A percentile compares a stretch with the other conserved stretches of the same genome.
phyloP scores from a whole-genome alignment of 352 stramenopile genomes.

The Phytopythium oedochilum region DNA sequence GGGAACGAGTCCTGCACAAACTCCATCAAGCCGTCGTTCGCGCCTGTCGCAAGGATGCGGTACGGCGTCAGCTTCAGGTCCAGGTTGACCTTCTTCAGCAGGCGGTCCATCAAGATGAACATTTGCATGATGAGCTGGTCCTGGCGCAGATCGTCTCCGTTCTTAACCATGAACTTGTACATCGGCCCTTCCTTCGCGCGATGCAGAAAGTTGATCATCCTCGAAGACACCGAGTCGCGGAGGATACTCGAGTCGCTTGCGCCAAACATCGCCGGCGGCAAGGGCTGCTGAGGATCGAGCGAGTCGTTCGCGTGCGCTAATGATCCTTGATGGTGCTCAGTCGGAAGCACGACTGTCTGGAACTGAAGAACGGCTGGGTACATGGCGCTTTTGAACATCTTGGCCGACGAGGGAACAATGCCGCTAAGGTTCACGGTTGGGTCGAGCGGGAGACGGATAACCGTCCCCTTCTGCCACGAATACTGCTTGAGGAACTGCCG shows the following conservation, averaged over 20 bases:
- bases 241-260: conserved; percentile 44
- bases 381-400: conserved; percentile 98
- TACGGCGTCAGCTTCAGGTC: conserved; percentile 98
- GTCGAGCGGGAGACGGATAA: conserved; percentile 87
- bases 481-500: conserved; percentile 87
- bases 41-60: conserved; percentile 81
- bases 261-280: conserved; percentile 44
- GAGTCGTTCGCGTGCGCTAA: conserved; percentile 5
- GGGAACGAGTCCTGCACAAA: conserved; percentile 96
- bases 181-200: conserved; percentile 78
- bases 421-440: conserved; percentile 83
- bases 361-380: conserved; percentile 98
- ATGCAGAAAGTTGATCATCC: conserved; percentile 75
- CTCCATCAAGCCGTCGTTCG: conserved; percentile 94
- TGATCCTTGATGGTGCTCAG: conserved; percentile 24
- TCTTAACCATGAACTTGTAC: conserved; percentile 99
- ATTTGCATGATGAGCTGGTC: conserved; percentile 99
- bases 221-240: conserved; percentile 67
- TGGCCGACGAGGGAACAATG: conserved; percentile 88
- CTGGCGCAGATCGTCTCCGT: conserved; percentile 99
- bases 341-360: conserved; percentile 62
- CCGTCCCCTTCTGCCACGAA: conserved; percentile 60
- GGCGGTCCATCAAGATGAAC: conserved; percentile 98
- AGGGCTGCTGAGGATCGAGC: conserved; percentile 11
- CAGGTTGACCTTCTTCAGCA: conserved; percentile 98